phyloP scores from a whole-genome alignment of 2,329 filamentous ascomycete genomes.

The Venturia pyrina region DNA sequence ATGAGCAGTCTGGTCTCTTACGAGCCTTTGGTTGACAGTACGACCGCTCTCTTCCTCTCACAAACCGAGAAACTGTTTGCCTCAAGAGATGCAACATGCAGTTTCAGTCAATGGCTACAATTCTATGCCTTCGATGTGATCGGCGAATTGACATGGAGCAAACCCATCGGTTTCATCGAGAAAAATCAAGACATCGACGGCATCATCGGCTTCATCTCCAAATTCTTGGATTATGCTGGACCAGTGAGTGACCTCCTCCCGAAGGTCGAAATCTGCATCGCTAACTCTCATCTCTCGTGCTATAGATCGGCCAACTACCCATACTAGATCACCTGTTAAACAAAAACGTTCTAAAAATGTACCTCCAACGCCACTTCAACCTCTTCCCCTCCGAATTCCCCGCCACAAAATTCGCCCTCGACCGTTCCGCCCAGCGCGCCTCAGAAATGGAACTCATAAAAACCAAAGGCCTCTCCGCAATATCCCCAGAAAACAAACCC shows the following conservation, averaged over 20 bases:
- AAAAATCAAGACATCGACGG: constrained; percentile 65
- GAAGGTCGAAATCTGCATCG: no score
- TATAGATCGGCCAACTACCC: constrained; percentile 62
- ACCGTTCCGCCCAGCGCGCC: constrained; percentile 56
- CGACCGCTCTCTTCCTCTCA: constrained; percentile 58
- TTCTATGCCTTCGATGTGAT: constrained; percentile 79
- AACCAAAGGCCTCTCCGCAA: constrained; percentile 25
- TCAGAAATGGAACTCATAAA: constrained; percentile 41
- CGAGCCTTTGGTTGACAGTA: constrained; percentile 70
- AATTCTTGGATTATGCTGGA: constrained; percentile 60
- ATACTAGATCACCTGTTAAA: constrained; percentile 58
- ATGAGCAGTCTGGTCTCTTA: constrained; percentile 71
- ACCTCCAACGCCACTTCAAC: constrained; percentile 53
- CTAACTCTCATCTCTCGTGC: not conserved
- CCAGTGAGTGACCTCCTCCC: constrained; percentile 47
- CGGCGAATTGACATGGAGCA: constrained; percentile 66
- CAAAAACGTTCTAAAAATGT: constrained; percentile 65
- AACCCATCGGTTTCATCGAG: constrained; percentile 66
- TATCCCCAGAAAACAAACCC: constrained; percentile 21
- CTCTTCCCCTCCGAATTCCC: constrained; percentile 60
- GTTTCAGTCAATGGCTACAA: constrained; percentile 65
- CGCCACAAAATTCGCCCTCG: constrained; percentile 61
- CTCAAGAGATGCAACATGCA: constrained; percentile 38
- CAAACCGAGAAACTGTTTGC: constrained; percentile 35
- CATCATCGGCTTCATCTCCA: constrained; percentile 55